These are phyloP conservation scores for Malania oleifera DNA, from an alignment of 164 flowering plant species.

Conservation along the genomic window DNA sequence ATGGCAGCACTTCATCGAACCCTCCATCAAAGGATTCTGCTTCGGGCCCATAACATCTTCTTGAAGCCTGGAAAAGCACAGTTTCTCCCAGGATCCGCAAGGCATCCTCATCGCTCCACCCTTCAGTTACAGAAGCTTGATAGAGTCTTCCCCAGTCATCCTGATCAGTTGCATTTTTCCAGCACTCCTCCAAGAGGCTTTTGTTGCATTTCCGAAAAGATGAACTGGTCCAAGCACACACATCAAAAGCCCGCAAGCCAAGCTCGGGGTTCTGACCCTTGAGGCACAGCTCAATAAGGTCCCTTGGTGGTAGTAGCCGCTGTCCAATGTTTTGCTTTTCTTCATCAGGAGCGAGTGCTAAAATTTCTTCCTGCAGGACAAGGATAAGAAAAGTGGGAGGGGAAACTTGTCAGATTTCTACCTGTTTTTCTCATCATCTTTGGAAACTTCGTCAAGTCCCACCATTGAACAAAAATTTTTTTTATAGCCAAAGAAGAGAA, in stretches of 20 bases:
- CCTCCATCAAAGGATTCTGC: slow-evolving; percentile 64
- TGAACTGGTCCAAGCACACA: slow-evolving; percentile 93
- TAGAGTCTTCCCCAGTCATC: slow-evolving; percentile 72
- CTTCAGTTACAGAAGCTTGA: slow-evolving; percentile 49
- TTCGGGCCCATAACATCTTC: slow-evolving; percentile 65
- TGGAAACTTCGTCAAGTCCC: no score
- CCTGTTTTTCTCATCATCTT: no score
- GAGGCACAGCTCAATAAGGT: slow-evolving; percentile 69
- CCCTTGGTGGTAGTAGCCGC: slow-evolving; percentile 59
- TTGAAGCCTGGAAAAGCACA: slow-evolving; percentile 66
- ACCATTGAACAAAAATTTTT: no score
- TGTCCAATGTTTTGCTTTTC: slow-evolving; percentile 35
- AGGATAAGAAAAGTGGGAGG: not conserved
- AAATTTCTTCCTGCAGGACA: slow-evolving; percentile 61
- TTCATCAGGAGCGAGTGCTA: slow-evolving; percentile 34
- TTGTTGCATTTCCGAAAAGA: slow-evolving; percentile 54
- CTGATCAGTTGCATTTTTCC: slow-evolving; percentile 74
- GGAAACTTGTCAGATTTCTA: no score
- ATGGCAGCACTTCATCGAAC: slow-evolving; percentile 65
- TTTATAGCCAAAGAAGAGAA: no score
- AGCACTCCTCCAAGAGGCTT: slow-evolving; percentile 80
- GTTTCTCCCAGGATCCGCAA: slow-evolving; percentile 44
- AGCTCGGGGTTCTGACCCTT: slow-evolving; percentile 43
- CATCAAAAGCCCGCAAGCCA: slow-evolving; percentile 61
- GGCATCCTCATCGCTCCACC: slow-evolving; percentile 81